Evolutionary conservation across 1,284 basidiomycete species (phyloP).

Genomic region (Microbotryum intermedium): DNA sequence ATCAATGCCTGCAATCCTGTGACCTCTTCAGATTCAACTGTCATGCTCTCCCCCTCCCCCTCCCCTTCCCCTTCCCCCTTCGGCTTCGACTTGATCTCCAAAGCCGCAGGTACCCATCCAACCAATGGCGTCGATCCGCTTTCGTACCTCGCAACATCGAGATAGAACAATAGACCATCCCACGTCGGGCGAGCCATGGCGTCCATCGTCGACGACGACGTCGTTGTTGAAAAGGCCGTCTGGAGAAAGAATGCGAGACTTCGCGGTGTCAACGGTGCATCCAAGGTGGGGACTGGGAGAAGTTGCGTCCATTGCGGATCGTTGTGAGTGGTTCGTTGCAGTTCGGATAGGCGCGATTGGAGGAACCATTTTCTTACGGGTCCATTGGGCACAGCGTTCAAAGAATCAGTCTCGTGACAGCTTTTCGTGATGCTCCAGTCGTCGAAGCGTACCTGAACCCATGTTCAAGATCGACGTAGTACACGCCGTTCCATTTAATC

Average conservation of each 20-base stretch:
- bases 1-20: too few species aligned
- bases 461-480: conserved; percentile 12
- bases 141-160: conserved; percentile 15
- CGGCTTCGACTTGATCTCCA: too few species aligned
- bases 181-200: background rate
- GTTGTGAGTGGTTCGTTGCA: background rate
- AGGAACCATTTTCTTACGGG: conserved; percentile 22
- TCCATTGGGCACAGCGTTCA: background rate
- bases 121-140: conserved; percentile 17
- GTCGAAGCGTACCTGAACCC: background rate
- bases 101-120: conserved; percentile 13
- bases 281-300: background rate
- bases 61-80: too few species aligned
- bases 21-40: too few species aligned
- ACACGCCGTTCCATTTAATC: conserved; percentile 18
- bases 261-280: background rate
- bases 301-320: background rate
- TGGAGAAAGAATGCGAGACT: background rate
- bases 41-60: too few species aligned
- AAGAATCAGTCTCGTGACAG: background rate
- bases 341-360: conserved; percentile 23
- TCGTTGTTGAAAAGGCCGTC: background rate
- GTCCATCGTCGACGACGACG: background rate
- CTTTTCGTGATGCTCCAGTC: background rate
- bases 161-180: conserved; percentile 15